Evolutionary conservation across 345 rosid genomes (phyloP).

Genomic region (Gossypium australe): DNA sequence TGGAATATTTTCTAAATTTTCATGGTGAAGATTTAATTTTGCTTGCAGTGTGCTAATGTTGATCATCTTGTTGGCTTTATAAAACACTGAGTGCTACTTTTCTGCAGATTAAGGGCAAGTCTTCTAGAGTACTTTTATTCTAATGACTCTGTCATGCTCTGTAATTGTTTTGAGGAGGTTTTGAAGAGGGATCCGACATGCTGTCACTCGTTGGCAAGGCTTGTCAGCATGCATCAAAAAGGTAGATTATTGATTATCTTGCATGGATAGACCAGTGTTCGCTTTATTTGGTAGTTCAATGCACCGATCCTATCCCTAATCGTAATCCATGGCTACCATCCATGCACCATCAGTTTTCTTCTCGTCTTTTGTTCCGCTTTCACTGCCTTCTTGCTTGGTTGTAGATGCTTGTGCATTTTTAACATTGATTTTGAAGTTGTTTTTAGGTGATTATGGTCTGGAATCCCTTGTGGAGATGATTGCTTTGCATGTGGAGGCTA

Average conservation of each 20-base stretch:
- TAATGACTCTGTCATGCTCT: conserved; percentile 27
- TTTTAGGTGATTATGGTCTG: conserved; percentile 51
- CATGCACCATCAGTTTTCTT: neutral
- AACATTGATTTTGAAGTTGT: conserved; percentile 3
- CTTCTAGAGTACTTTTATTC: conserved; percentile 52
- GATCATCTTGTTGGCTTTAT: neutral
- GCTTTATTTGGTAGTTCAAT: neutral
- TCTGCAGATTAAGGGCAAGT: conserved; percentile 51
- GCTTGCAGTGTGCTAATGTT: neutral
- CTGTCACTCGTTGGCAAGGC: conserved; percentile 45
- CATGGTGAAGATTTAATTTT: neutral
- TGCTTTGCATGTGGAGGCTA: conserved; percentile 78
- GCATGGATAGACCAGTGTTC: neutral
- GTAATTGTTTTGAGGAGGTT: conserved; percentile 55
- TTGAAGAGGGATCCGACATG: conserved; percentile 74
- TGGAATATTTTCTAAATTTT: neutral
- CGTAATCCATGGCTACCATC: neutral
- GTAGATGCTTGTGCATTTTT: neutral
- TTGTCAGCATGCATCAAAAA: conserved; percentile 47
- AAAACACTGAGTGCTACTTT: conserved; percentile 2
- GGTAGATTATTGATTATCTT: conserved; percentile 29
- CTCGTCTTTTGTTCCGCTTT: neutral
- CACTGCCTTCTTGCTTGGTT: neutral
- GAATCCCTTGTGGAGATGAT: conserved; percentile 65
- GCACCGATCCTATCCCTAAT: neutral